Base-by-base conservation (phyloP, 768 basidiomycete species). In the Suillus americanus region DNA sequence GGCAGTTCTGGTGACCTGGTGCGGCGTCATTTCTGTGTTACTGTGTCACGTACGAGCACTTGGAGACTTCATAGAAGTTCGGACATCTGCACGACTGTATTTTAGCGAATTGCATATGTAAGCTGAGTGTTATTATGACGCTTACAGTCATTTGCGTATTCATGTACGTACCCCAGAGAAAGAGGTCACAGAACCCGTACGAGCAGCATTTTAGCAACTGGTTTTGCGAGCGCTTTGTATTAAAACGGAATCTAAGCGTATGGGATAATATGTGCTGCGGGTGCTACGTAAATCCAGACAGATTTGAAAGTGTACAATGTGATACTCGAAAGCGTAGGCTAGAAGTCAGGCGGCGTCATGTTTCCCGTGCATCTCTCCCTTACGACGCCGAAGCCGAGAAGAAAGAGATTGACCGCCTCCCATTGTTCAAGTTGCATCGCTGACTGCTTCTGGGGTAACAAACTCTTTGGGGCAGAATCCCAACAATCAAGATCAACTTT, bases 401-500 rank as follows among this genome's bases (percentile, higher is more conserved):
- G 25, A 28, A 28, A 9, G 7, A 51, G 50, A 16, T 51, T 51
- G 7, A 51, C 50, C 28, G 14, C 25, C 28, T 51, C 7, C 50
- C 50, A 51, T 28, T 28, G 50, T 51, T 50, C 43, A n/a, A 45
- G 43, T 10, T 46, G 25, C 3, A 9, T 28, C 7, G 16, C 50
- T 28, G 8, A 28, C 25, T 18, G 25, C 16, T 18, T 28, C 56
- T 60, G 37, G 0, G 65, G 51, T n/a, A 71, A 56, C 1, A 54
- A 61, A 2, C 57, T 65, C 43, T 73, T n/a, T 1, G 72, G 72
- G 14, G 64, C 73, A 40, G 60, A 66, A 30, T 73, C 68, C 73
- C 72, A 73, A 4, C 66, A 67, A 41, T 62, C 68, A 28, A 73
- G 6, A 51, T 73, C 72, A 14, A 73, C 72, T 0, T 59, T 56